Evolutionary conservation across 164 flowering plant genomes (phyloP), one percentile per base, ranked within the genome.

Genomic region (Chimonanthus salicifolius): DNA sequence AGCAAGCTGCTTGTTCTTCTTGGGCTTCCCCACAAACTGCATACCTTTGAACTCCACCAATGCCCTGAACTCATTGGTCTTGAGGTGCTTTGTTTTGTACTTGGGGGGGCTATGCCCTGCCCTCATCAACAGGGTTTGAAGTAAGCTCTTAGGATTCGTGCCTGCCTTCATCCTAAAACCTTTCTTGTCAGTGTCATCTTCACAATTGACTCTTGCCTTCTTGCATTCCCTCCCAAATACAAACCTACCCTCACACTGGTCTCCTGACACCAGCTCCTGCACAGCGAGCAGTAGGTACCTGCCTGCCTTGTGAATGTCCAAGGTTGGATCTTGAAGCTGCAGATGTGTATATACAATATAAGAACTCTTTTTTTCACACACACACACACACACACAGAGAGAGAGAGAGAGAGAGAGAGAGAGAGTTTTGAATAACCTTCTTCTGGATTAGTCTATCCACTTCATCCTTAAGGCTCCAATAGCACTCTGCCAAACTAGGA

Each of bases 1-100:
- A 3, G 99, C 97, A 47, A 95, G 90, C 71, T 87, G 89, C 82
- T 95, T 95, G 83, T 87, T 95, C 80, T 74, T 90, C 86, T 90
- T 88, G 47, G 98, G 98, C 75, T 95, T 95, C 33, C 98, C 98
- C 2, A 95, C 98, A 82, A 95, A 95, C 77, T 95, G 99, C 98
- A 93, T 93, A 4, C 97, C 99, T 82, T 93, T 95, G 82, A 95
- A 92, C 81, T 95, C 99, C 47, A 88, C 94, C 74, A 95, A 80
- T 49, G 94, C 96, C 78, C 97, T 83, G 74, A 91, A 95, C 74
- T 95, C 99, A 75, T 95, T 95, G 20, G 98, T 89, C 83, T 89
- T 93, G 13, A 93, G 92, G 80, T 95, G 99, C 81, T 93, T 95
- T 15, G 90, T 84, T 77, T 95, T 95, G 87, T 95, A 95, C 64